Evolutionary conservation across 352 stramenopile genomes (phyloP).

Genomic region (Globisporangium camurandrum): DNA sequence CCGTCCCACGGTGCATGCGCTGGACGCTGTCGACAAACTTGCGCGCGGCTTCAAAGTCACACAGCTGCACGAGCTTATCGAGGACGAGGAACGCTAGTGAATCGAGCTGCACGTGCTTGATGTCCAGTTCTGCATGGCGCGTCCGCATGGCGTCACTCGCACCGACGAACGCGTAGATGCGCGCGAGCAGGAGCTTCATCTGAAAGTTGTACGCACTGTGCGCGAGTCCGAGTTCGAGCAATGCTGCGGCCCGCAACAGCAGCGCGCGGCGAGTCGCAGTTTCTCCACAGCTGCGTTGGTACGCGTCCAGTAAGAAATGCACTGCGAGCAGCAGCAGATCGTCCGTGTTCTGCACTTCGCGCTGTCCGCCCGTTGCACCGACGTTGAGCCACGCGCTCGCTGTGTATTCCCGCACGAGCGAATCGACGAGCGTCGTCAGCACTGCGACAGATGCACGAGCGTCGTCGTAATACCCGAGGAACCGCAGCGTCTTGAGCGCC

Average conservation of each 20-base stretch:
- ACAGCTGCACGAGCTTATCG: conserved; percentile 68
- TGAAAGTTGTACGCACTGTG: conserved; percentile 87
- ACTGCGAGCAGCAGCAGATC: conserved; percentile 68
- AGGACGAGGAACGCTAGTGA: conserved; percentile 80
- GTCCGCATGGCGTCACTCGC: conserved; percentile 52
- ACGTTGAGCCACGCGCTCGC: conserved; percentile 65
- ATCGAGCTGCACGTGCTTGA: conserved; percentile 84
- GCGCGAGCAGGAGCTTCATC: conserved; percentile 83
- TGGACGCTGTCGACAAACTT: conserved; percentile 41
- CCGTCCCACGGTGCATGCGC: conserved; percentile 43
- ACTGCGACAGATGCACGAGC: conserved; percentile 16
- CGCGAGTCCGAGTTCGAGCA: conserved; percentile 69
- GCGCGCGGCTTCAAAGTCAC: conserved; percentile 44
- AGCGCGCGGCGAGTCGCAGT: conserved; percentile 16
- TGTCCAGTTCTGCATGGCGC: conserved; percentile 66
- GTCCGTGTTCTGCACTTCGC: conserved; percentile 80
- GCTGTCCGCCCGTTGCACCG: conserved; percentile 59
- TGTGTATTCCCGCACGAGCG: conserved; percentile 63
- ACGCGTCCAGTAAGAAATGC: conserved; percentile 64
- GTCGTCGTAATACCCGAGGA: conserved; percentile 42
- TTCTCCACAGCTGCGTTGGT: conserved; percentile 27
- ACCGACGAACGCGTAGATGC: conserved; percentile 71
- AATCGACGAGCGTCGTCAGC: conserved; percentile 30
- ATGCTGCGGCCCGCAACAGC: conserved; percentile 40
- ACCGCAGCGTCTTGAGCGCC: conserved; percentile 62